Evolutionary conservation across 2,329 filamentous ascomycete species (phyloP).

Genomic region (Pyricularia pennisetigena): DNA sequence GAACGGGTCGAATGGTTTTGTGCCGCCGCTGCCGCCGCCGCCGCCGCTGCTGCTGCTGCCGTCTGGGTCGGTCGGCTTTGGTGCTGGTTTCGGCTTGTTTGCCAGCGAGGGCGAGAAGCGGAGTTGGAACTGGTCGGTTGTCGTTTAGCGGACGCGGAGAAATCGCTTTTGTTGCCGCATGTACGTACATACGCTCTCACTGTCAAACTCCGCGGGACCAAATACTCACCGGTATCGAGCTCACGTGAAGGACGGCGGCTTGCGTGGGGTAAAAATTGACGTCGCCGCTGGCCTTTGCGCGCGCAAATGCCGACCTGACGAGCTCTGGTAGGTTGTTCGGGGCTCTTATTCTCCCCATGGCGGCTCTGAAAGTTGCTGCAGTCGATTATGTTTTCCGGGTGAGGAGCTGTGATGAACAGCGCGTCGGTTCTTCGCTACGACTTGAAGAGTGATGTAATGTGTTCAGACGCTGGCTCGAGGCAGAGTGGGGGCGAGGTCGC

Average conservation of each 20-base stretch:
- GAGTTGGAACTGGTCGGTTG: constrained; percentile 54
- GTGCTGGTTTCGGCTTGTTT: constrained; percentile 48
- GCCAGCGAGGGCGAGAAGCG: constrained; percentile 61
- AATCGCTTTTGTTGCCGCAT: background rate
- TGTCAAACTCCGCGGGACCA: background rate
- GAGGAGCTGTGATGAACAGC: background rate
- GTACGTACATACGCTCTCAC: background rate
- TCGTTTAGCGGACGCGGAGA: background rate
- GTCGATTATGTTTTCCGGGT: background rate
- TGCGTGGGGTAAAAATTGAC: constrained; percentile 45
- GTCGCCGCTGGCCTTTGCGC: constrained; percentile 36
- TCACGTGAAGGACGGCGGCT: constrained; percentile 34
- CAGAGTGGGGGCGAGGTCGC: background rate
- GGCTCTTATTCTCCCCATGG: constrained; percentile 23
- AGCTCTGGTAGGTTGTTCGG: constrained; percentile 40
- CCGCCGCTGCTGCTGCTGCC: background rate
- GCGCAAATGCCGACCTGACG: constrained; percentile 37
- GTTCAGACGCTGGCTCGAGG: background rate
- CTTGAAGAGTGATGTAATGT: background rate
- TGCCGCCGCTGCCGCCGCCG: background rate
- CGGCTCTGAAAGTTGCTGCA: background rate
- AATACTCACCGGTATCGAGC: constrained; percentile 31
- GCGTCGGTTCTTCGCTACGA: background rate
- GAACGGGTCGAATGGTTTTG: constrained; percentile 49
- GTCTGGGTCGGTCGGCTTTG: constrained; percentile 23